phyloP scores from a whole-genome alignment of 1,139 yeast species.

The Yamadazyma sp. region DNA sequence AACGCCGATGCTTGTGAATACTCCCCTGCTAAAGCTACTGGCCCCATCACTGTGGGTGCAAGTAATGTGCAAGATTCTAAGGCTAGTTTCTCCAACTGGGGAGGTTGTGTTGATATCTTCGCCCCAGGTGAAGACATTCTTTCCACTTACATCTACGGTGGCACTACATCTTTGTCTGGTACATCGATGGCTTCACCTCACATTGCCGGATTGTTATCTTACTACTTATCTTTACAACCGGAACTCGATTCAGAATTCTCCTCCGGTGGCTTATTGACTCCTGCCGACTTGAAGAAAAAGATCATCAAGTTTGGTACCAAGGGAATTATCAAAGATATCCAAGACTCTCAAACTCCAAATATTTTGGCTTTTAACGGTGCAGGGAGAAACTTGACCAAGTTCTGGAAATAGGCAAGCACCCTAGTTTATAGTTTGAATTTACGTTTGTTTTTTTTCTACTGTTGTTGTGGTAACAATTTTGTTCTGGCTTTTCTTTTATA shows the following conservation, averaged over 20 bases:
- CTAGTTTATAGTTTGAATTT: background rate
- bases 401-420: conserved; percentile 51
- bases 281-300: conserved; percentile 87
- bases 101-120: conserved; percentile 80
- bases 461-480: too few species aligned
- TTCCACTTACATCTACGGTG: conserved; percentile 86
- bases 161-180: conserved; percentile 90
- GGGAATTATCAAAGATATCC: conserved; percentile 66
- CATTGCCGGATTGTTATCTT: conserved; percentile 85
- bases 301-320: conserved; percentile 78
- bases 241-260: conserved; percentile 74
- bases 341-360: conserved; percentile 77
- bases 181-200: conserved; percentile 99
- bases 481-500: background rate
- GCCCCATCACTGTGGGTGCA: conserved; percentile 82
- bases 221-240: conserved; percentile 91
- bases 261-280: conserved; percentile 64
- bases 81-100: conserved; percentile 82
- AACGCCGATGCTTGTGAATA: conserved; percentile 82
- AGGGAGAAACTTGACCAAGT: conserved; percentile 72
- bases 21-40: conserved; percentile 78
- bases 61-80: conserved; percentile 71
- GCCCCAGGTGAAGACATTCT: conserved; percentile 83
- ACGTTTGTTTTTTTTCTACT: background rate
- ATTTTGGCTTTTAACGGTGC: conserved; percentile 91